Evolutionary conservation across 495 filamentous ascomycete species (phyloP).

Genomic region (Penicillium nucicola): DNA sequence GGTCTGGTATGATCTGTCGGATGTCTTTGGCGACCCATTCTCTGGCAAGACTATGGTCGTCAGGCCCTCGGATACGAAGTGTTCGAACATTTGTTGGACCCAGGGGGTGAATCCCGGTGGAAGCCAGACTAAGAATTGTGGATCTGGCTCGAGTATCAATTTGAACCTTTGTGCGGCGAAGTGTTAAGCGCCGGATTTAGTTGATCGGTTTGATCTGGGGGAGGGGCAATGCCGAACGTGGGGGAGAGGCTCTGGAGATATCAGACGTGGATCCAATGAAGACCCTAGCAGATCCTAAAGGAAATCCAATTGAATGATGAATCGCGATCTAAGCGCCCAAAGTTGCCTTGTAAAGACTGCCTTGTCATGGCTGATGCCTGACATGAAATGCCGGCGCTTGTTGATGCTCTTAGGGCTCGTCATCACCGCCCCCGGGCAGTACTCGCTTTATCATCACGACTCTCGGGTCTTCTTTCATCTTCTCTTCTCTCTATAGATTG

Average conservation of each 20-base stretch:
- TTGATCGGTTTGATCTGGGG: not conserved
- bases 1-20: conserved; percentile 56
- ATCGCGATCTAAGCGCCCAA: not conserved
- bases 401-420: conserved; percentile 2
- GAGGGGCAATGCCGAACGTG: not conserved
- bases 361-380: too few species aligned
- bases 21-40: conserved; percentile 56
- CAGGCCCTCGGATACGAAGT: conserved; percentile 33
- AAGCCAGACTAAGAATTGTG: conserved; percentile 50
- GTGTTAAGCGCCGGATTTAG: conserved; percentile 16
- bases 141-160: conserved; percentile 26
- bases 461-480: not conserved
- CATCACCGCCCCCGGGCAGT: conserved; percentile 7
- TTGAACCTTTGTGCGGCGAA: conserved; percentile 29
- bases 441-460: not conserved
- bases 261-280: not conserved
- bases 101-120: conserved; percentile 46
- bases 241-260: not conserved
- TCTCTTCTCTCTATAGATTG: too few species aligned
- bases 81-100: conserved; percentile 49
- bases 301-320: too few species aligned
- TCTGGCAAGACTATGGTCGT: conserved; percentile 42
- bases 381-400: not conserved
- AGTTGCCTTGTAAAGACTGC: not conserved
- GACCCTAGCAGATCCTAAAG: too few species aligned